Evolutionary conservation across 192 early-diverging fungal species (phyloP), one percentile per base, ranked within the genome.

Genomic region (Blastocladiella britannica): DNA sequence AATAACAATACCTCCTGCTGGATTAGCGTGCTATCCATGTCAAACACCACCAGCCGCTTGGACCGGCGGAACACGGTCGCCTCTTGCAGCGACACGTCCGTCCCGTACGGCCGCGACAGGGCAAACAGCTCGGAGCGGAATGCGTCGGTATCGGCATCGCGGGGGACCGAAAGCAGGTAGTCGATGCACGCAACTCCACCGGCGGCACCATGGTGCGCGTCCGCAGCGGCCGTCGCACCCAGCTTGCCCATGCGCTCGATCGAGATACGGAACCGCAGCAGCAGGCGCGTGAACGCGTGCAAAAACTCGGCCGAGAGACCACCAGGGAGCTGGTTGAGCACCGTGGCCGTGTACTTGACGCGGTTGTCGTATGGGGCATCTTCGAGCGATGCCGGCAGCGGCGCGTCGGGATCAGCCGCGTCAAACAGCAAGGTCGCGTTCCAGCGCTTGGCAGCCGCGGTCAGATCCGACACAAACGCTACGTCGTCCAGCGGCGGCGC

Each of bases 21-120:
- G 62, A 98, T 98, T 28, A 98, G 65, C 5, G 94, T 98, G 4
- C 90, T 93, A 67, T 98, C 94, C 94, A 98, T 98, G 70, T 98
- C 94, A 71, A 98, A 98, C 25, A 98, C 89, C 5, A 91, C 91
- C 55, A 98, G 75, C 47, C 94, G 79, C 69, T 94, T 93, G 59
- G 92, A 76, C 43, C 77, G 73, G 28, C 92, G 70, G 67, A 84
- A 93, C 6, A 94, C 85, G 56, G 88, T 84, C 70, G 88, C 80
- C 4, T 74, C 76, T 66, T 96, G 92, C 62, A 96, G 56, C 9
- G 88, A 88, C 5, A 94, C 84, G 65, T 90, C 89, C 0, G 83
- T 76, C 51, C 78, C 72, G 65, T 83, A 75, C n/a, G 63, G 71
- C 6, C 69, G 67, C 58, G 82, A 84, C 5, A 93, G 65, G 28